Conservation (phyloP, 2,329 filamentous ascomycete genomes). For the Decorospora gaudefroyi region DNA sequence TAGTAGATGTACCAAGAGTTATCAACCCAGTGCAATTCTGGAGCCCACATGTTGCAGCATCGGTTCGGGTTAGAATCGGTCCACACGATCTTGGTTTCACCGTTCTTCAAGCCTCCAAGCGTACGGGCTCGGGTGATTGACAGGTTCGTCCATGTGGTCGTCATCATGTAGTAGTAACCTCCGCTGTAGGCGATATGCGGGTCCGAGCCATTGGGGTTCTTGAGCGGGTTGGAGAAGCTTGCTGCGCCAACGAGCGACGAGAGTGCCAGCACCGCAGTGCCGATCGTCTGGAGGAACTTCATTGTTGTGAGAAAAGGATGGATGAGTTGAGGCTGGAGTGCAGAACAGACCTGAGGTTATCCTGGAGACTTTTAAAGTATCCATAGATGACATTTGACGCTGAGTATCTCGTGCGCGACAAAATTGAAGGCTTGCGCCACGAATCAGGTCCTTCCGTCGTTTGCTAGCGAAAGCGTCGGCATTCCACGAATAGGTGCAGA, state of each 20-base stretch:
- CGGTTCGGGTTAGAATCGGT: conserved; percentile 53
- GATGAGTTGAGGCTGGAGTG: background rate
- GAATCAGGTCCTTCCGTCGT: background rate
- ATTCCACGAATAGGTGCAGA: conserved; percentile 2
- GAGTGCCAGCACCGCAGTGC: conserved; percentile 20
- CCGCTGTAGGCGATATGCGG: conserved; percentile 58
- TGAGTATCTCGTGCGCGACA: background rate
- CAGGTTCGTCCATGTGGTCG: conserved; percentile 61
- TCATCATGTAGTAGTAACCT: conserved; percentile 63
- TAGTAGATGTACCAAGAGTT: conserved; percentile 62
- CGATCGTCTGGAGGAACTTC: conserved; percentile 23
- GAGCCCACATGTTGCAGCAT: conserved; percentile 60
- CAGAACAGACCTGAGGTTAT: background rate
- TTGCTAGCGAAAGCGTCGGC: no score
- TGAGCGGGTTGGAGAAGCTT: conserved; percentile 59
- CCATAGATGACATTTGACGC: background rate
- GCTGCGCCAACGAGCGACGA: conserved; percentile 36
- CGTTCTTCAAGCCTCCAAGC: conserved; percentile 60
- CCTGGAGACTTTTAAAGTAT: background rate
- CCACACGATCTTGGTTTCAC: conserved; percentile 58
- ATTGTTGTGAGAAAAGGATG: conserved; percentile 5
- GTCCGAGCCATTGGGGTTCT: conserved; percentile 57
- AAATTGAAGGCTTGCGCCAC: background rate
- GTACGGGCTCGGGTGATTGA: conserved; percentile 60
- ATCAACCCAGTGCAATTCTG: conserved; percentile 59